Base-by-base conservation (phyloP, 306 rosid genomes). In the Corylus americana region DNA sequence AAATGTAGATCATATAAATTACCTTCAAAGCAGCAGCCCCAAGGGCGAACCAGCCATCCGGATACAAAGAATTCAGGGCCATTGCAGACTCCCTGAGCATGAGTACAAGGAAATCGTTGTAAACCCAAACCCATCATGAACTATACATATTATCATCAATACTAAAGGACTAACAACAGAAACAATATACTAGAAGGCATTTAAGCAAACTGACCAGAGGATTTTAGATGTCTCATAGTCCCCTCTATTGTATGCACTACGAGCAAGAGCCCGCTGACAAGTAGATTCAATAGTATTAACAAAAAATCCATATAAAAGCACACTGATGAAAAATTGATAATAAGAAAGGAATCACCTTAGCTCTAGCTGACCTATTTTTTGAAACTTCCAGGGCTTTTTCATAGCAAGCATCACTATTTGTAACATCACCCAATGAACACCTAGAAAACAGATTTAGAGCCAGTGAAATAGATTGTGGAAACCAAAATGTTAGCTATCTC, bases 11-110 rank as follows among this genome's bases (percentile, higher is more conserved):
- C 61, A 47, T 61, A 79, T 13, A 80, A 74, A 77, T 77, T 81
- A 92, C 98, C 98, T 95, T 95, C 79, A 95, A 84, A 42, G 98
- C 98, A 85, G 98, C 97, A 73, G 98, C 93, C 78, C 98, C 98
- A 77, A 92, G 79, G 44, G 98, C 98, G 85, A 92, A 95, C 98
- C 98, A 95, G 64, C 98, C 98, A 85, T 91, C 94, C 58, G 95
- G 96, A 88, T 84, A 87, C 89, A 95, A 73, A 78, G 98, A 95
- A 84, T 95, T 95, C 92, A 92, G 81, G 80, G 97, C 88, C 98
- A 95, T 85, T 55, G 98, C 98, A 82, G 98, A 91, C 86, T 92
- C 98, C 97, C 98, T 95, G 87, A 81, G 66, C 57, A 29, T 29
- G 66, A 10, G 14, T 45, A 80, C n/a, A 50, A 70, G 39, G 3